Evolutionary conservation across 345 rosid genomes (phyloP), one percentile per base, ranked within the genome.

Genomic region (Erysimum cheiranthoides): DNA sequence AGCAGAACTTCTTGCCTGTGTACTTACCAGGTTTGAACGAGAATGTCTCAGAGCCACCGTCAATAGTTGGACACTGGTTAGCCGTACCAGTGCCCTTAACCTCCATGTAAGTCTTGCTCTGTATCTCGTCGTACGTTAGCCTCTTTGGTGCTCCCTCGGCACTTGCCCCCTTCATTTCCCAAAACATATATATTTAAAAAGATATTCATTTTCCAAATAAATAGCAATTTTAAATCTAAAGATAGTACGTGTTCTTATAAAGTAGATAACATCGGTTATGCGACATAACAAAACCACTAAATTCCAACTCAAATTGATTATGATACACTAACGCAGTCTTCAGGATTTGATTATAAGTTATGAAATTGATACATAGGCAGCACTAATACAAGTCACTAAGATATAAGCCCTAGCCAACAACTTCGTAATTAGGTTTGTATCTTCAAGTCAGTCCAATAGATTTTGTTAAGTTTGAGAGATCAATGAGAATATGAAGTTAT

Each of bases 71-170:
- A 86, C 98, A 91, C 61, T 93, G 96, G 85, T 93, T 91, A 1
- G 94, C 98, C 0, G 98, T 91, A 59, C 98, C 98, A 0, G 90
- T 86, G 9, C 98, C 98, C 77, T 93, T 93, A 31, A 93, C 98
- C 82, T 93, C 98, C 88, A 86, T 42, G 87, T 93, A 90, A 13
- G 98, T 93, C 80, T 89, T 90, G 87, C 98, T 90, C 86, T 93
- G 97, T 81, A 93, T 90, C 83, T 93, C 98, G 12, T 93, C 98
- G 12, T 56, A 93, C 58, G 97, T 93, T 53, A 93, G 85, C 87
- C 96, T 93, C 92, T 86, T 91, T 21, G 94, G 90, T 8, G 74
- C 87, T 68, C 97, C 94, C 73, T 93, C 98, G 28, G 98, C 98
- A 49, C 82, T 66, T 4, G 97, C 98, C 61, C 97, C 97, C 98